phyloP scores from a whole-genome alignment of 805 yeast genomes.

The Candida maris region DNA sequence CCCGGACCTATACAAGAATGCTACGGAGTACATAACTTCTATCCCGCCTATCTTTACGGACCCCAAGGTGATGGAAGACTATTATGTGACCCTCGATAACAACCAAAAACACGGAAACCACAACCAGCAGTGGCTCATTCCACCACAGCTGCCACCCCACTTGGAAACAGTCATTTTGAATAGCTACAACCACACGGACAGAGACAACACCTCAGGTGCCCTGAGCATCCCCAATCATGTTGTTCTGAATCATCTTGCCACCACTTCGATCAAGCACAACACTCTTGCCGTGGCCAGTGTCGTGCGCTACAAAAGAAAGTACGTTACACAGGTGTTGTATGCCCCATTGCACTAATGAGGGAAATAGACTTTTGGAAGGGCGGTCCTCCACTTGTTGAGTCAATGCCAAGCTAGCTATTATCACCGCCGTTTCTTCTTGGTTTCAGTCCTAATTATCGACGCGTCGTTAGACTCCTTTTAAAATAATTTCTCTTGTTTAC shows the following conservation, averaged over 20 bases:
- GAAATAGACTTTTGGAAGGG: too few relatives aligned
- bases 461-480: conserved; percentile 9
- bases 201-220: conserved; percentile 82
- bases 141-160: conserved; percentile 97
- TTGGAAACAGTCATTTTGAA: conserved; percentile 90
- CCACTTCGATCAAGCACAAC: conserved; percentile 89
- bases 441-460: conserved; percentile 1
- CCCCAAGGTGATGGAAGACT: conserved; percentile 84
- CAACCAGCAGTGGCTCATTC: conserved; percentile 64
- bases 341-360: conserved; percentile 77
- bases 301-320: conserved; percentile 81
- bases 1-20: conserved; percentile 27
- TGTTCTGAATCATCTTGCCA: conserved; percentile 90
- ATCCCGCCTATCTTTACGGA: conserved; percentile 84
- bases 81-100: conserved; percentile 70
- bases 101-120: conserved; percentile 50
- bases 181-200: conserved; percentile 57
- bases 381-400: too few relatives aligned
- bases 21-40: conserved; percentile 52
- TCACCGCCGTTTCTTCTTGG: too few relatives aligned
- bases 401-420: too few relatives aligned
- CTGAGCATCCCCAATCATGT: conserved; percentile 94
- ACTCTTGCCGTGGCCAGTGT: conserved; percentile 91
- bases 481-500: conserved; percentile 13
- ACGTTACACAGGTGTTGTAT: conserved; percentile 86